Evolutionary conservation across 1,284 basidiomycete species (phyloP), one percentile per base, ranked within the genome.

Genomic region (Sphagnurus paluster): DNA sequence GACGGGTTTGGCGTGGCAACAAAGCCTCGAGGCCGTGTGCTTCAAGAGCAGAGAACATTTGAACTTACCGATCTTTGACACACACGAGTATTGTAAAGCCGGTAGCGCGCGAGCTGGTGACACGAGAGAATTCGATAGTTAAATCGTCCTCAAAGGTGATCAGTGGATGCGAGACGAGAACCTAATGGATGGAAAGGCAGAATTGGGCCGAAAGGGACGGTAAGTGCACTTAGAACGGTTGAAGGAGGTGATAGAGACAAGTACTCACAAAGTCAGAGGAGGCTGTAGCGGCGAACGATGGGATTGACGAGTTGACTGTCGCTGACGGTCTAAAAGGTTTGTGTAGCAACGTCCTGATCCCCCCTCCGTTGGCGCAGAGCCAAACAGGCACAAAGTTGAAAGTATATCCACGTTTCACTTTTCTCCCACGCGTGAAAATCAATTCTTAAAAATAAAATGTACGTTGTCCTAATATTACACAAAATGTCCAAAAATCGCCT

Each of bases 331-430:
- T 66, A 50, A 53, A 57, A 56, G 57, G 56, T 63, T 62, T n/a
- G 62, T 62, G 64, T 68, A 67, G 66, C 66, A 69, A 70, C 66
- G 60, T 64, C 63, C 59, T 66, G 63, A 69, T 65, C 62, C 60
- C 52, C 58, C 59, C 52, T 48, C 61, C 54, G 61, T 54, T 63
- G 57, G 59, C 56, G 59, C 55, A 52, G 53, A 52, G 34, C 52
- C 64, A 68, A 68, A 66, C 50, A 63, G 39, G 44, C 52, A 58
- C 56, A 58, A 56, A 56, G 41, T 30, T 14, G 4, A 10, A 14
- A 49, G 59, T 59, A 51, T 51, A 47, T 44, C 25, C 55, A 45
- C 51, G 50, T 55, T 57, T 55, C 53, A 56, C 39, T 46, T 48
- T 55, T 46, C 26, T 50, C 48, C 49, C 53, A 57, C 46, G 44